phyloP scores from a whole-genome alignment of 2,329 filamentous ascomycete genomes.

The Onygenales sp. region DNA sequence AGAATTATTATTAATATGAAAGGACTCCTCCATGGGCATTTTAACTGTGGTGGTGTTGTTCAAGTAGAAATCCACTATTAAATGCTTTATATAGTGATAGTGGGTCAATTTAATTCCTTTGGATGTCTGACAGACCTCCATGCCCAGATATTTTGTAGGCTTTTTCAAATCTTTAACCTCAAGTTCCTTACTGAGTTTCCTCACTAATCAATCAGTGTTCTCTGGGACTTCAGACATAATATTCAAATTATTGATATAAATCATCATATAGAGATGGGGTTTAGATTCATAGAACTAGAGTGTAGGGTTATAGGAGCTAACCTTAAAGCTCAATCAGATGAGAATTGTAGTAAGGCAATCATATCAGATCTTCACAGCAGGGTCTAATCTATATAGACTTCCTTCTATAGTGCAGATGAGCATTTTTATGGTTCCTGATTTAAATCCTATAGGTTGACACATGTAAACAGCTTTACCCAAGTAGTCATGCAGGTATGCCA shows the following conservation, averaged over 20 bases:
- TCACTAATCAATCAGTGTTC: not conserved
- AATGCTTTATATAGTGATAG: not conserved
- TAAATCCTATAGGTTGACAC: too few relatives aligned
- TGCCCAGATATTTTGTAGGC: not conserved
- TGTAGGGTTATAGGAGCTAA: too few relatives aligned
- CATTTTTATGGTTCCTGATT: too few relatives aligned
- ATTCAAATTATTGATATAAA: not conserved
- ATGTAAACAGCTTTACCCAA: too few relatives aligned
- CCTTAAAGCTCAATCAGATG: too few relatives aligned
- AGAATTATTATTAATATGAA: not conserved
- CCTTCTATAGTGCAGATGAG: too few relatives aligned
- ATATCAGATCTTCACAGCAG: too few relatives aligned
- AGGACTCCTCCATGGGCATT: not conserved
- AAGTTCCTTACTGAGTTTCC: fast-evolving
- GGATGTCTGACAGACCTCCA: not conserved
- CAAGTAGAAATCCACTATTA: not conserved
- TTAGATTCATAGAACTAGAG: too few relatives aligned
- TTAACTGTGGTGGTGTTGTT: not conserved
- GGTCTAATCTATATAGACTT: too few relatives aligned
- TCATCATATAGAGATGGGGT: not conserved
- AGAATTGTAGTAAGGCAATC: too few relatives aligned
- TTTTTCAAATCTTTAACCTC: not conserved
- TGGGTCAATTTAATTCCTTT: not conserved
- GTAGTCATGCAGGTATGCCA: not conserved
- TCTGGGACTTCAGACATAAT: not conserved